These are phyloP conservation scores for Cladorrhinum samala DNA, from an alignment of 495 filamentous ascomycete genomes.

Conservation along the genomic window DNA sequence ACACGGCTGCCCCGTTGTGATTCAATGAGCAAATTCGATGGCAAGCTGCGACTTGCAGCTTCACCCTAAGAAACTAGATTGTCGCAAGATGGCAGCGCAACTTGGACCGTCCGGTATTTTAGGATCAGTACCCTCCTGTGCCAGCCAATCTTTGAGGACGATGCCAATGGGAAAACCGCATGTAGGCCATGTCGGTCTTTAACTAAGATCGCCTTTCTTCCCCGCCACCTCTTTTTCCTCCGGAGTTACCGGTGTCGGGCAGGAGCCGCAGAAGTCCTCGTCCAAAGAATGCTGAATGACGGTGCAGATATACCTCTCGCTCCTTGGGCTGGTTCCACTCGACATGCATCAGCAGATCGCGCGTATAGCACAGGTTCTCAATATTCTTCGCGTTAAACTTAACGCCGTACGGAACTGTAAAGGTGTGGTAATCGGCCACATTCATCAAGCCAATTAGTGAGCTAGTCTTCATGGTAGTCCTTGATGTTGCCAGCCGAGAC, in stretches of 20 bases:
- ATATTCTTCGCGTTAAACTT: slow-evolving; percentile 66
- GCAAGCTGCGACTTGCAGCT: slow-evolving; percentile 20
- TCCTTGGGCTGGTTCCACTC: slow-evolving; percentile 75
- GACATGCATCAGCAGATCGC: slow-evolving; percentile 74
- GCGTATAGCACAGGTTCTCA: slow-evolving; percentile 70
- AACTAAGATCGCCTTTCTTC: slow-evolving; percentile 55
- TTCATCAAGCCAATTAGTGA: slow-evolving; percentile 71
- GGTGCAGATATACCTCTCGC: slow-evolving; percentile 64
- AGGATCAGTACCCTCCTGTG: neutral
- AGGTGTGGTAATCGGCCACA: slow-evolving; percentile 69
- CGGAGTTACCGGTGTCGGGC: slow-evolving; percentile 58
- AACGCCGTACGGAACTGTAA: slow-evolving; percentile 68
- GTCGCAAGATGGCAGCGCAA: no score
- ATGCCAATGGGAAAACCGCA: neutral
- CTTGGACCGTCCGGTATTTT: neutral
- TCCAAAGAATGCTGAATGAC: slow-evolving; percentile 72
- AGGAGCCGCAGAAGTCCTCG: slow-evolving; percentile 72
- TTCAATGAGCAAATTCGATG: slow-evolving; percentile 36
- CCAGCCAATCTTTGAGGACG: neutral
- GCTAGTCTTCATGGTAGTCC: slow-evolving; percentile 62
- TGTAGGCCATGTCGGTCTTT: neutral
- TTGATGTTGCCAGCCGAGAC: slow-evolving; percentile 60
- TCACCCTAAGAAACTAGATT: no score
- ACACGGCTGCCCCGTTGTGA: slow-evolving; percentile 22
- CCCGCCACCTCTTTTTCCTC: slow-evolving; percentile 64